Conservation (phyloP, 2,329 filamentous ascomycete species). For the Akanthomyces dipterigenus region DNA sequence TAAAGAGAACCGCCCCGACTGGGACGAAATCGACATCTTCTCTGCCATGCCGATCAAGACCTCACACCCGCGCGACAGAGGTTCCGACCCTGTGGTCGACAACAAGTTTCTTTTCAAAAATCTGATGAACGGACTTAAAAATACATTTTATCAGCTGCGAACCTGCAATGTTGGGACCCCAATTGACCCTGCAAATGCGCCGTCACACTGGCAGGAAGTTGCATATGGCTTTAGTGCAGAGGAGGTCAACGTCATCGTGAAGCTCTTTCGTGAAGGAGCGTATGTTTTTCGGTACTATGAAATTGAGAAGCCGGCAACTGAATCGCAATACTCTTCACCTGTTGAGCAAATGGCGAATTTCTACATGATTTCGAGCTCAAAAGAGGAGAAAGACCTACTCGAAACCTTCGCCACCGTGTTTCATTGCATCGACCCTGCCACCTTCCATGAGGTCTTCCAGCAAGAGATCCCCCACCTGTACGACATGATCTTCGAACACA, state of each 20-base stretch:
- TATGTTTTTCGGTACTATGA: slow-evolving; percentile 97
- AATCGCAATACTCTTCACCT: slow-evolving; percentile 70
- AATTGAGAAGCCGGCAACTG: slow-evolving; percentile 68
- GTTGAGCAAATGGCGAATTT: slow-evolving; percentile 92
- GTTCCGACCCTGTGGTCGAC: slow-evolving; percentile 83
- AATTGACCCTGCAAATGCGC: slow-evolving; percentile 72
- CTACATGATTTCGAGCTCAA: slow-evolving; percentile 87
- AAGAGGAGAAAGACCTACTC: slow-evolving; percentile 94
- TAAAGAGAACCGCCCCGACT: slow-evolving; percentile 73
- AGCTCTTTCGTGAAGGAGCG: slow-evolving; percentile 92
- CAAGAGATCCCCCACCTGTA: slow-evolving; percentile 95
- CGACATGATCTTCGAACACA: slow-evolving; percentile 96
- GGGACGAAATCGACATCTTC: slow-evolving; percentile 98
- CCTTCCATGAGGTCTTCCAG: slow-evolving; percentile 97
- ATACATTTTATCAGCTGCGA: slow-evolving; percentile 90
- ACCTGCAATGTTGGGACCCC: slow-evolving; percentile 71
- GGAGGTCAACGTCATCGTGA: slow-evolving; percentile 92
- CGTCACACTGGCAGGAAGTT: slow-evolving; percentile 88
- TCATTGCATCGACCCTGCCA: slow-evolving; percentile 95
- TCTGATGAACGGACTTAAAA: slow-evolving; percentile 89
- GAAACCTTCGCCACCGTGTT: slow-evolving; percentile 98
- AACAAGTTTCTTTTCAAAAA: slow-evolving; percentile 99
- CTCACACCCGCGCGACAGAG: slow-evolving; percentile 81
- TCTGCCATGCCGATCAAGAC: slow-evolving; percentile 94
- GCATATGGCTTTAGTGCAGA: slow-evolving; percentile 96